Evolutionary conservation across 2,329 filamentous ascomycete genomes (phyloP), one percentile per base, ranked within the genome.

Genomic region (Claviceps cyperi): DNA sequence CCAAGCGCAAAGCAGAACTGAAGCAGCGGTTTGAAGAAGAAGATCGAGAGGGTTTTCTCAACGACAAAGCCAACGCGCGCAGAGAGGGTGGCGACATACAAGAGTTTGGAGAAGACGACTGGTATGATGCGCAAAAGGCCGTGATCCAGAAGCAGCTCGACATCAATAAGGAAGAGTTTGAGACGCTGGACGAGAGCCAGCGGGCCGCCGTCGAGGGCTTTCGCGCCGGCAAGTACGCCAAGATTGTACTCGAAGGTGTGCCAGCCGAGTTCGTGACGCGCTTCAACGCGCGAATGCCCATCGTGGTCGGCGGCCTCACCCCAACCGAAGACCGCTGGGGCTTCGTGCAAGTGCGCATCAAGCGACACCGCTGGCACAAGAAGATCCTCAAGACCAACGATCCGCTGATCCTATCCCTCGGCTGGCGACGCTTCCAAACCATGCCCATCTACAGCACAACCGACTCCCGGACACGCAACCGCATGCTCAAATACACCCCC

Each of bases 311-410:
- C 48, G 94, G 92, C n/a, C 75, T 98, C 39, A 84, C 88, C 11
- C 78, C 92, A 7, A 96, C 91, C 0, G 92, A 98, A 66, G 90
- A 97, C 65, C 82, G 94, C 47, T 96, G 95, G 64, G 94, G 92
- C 8, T 97, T 86, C 62, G 83, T 97, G 8, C 92, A 98, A 66
- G 83, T 96, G 51, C 82, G 94, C 47, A 94, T 98, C 73, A 98
- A 98, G 77, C 80, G 89, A 49, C 92, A 98, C 66, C 78, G 92
- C 57, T 98, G 94, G 94, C 92, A 98, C 72, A 96, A 96, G 78
- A 94, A 92, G 73, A 97, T 97, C 58, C 75, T 98, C 57, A 98
- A 98, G 73, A 97, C 89, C 36, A 95, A 94, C 63, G 92, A 98
- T 62, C 94, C 92, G 15, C 76, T 98, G 48, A 95, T 98, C 63